Percentiles rank a stretch among this genome's conserved stretches.
Evolutionary conservation across 345 rosid genomes (phyloP).

Genomic region (Excoecaria agallocha): DNA sequence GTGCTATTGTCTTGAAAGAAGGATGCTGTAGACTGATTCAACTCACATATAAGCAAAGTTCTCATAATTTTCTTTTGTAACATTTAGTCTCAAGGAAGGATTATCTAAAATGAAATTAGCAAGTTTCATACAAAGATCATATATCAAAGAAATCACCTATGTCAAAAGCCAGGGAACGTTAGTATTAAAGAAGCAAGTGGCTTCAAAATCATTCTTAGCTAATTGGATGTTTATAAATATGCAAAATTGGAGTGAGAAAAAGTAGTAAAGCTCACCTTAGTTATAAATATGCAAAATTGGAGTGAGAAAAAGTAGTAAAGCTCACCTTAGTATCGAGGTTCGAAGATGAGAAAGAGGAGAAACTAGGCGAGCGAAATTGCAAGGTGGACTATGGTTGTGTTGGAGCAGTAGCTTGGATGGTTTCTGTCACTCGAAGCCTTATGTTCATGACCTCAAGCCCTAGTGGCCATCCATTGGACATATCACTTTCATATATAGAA

Average conservation of each 20-base stretch:
- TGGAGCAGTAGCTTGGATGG: slow-evolving; percentile 28
- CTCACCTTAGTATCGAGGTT: slow-evolving; percentile 54
- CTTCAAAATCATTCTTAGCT: neutral
- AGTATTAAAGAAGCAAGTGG: neutral
- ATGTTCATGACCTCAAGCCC: slow-evolving; percentile 46
- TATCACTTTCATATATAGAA: slow-evolving; percentile 25
- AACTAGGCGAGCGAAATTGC: slow-evolving; percentile 28
- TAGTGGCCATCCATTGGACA: slow-evolving; percentile 54
- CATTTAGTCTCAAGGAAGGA: too few species aligned
- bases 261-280: too few species aligned
- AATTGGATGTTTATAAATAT: neutral
- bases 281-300: too few species aligned
- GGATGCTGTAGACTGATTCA: slow-evolving; percentile 47
- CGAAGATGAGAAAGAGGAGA: slow-evolving; percentile 52
- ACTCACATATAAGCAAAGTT: neutral
- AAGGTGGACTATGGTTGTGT: slow-evolving; percentile 20
- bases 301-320: neutral
- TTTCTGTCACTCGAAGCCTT: slow-evolving; percentile 34
- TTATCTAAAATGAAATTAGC: too few species aligned
- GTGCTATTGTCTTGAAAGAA: slow-evolving; percentile 52
- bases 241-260: too few species aligned
- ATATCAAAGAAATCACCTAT: too few species aligned
- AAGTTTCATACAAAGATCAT: too few species aligned
- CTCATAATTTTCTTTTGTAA: too few species aligned
- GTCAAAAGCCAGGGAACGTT: too few species aligned